phyloP scores from a whole-genome alignment of 2,329 filamentous ascomycete genomes.

The Colletotrichum karsti region DNA sequence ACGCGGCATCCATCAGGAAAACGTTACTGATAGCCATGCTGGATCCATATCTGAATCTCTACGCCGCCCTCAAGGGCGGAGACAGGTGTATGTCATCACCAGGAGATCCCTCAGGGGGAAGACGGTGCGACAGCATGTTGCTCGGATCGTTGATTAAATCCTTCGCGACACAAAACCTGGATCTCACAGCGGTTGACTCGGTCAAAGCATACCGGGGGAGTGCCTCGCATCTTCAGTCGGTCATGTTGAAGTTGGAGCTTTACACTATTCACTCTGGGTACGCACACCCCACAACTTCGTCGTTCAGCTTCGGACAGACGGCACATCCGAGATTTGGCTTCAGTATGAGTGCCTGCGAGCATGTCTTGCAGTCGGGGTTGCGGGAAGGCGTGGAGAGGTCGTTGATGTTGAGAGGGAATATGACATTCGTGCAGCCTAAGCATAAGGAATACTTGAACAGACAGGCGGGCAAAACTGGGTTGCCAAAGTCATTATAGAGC shows the following conservation, averaged over 20 bases:
- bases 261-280: conserved; percentile 13
- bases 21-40: neutral
- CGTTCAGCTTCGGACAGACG: neutral
- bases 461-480: conserved; percentile 9
- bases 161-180: neutral
- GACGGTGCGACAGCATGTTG: conserved; percentile 20
- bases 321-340: neutral
- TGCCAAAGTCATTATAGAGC: neutral
- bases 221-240: neutral
- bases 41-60: conserved; percentile 5
- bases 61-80: neutral
- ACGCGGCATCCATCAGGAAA: neutral
- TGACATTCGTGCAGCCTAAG: neutral
- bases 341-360: conserved; percentile 3
- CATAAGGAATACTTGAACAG: conserved; percentile 12
- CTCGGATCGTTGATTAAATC: conserved; percentile 20
- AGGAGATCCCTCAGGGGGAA: neutral
- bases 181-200: neutral
- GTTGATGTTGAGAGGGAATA: neutral
- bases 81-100: conserved; percentile 14
- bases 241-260: conserved; percentile 1
- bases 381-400: neutral
- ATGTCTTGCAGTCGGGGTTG: neutral
- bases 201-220: conserved; percentile 8
- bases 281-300: neutral